These are phyloP conservation scores for Salvia rosmarinus DNA, from an alignment of 257 asterid genomes.

Conservation along the genomic window DNA sequence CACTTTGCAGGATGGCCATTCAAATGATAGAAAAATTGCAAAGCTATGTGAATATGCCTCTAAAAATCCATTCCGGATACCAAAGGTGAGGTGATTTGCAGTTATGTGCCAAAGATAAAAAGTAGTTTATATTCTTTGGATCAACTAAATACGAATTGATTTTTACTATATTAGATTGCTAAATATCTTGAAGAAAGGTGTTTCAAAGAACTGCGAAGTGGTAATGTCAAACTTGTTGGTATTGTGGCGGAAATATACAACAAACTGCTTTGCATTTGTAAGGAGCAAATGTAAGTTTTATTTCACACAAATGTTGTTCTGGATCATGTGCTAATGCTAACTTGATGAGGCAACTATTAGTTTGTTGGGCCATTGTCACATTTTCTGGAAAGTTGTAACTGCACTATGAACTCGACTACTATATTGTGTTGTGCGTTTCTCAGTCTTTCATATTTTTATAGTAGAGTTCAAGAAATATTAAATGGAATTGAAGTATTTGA, in stretches of 20 bases:
- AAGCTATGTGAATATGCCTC: constrained; percentile 96
- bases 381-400: constrained; percentile 7
- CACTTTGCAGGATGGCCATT: constrained; percentile 61
- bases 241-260: constrained; percentile 71
- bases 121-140: constrained; percentile 6
- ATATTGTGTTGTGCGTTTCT: background rate
- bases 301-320: background rate
- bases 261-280: constrained; percentile 76
- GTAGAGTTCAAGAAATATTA: background rate
- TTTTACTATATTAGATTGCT: constrained; percentile 61
- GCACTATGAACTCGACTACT: constrained; percentile 16
- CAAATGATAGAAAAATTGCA: constrained; percentile 77
- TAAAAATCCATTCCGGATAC: constrained; percentile 86
- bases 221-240: constrained; percentile 61
- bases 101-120: background rate
- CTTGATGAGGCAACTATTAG: constrained; percentile 6
- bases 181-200: constrained; percentile 91
- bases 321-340: constrained; percentile 19
- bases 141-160: constrained; percentile 29
- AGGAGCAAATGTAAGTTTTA: constrained; percentile 83
- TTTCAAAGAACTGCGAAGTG: constrained; percentile 80
- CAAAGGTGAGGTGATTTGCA: constrained; percentile 57
- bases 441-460: constrained; percentile 7
- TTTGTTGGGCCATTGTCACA: constrained; percentile 2
- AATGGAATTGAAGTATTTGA: constrained; percentile 18